Base-by-base conservation (phyloP, 2,329 filamentous ascomycete species). In the Hypomyces rosellus region DNA sequence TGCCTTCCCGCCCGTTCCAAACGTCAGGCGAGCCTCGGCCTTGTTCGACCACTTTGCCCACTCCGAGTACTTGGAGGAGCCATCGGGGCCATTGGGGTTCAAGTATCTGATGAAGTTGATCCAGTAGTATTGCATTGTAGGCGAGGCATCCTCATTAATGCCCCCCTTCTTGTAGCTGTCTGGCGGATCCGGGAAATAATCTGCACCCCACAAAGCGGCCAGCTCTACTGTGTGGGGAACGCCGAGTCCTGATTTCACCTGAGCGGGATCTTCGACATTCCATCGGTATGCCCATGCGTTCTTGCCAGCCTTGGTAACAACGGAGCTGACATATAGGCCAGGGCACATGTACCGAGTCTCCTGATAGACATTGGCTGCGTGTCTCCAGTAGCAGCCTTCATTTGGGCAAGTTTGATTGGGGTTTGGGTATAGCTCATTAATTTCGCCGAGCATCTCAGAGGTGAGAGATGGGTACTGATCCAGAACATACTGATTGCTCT, bases 81-180 rank as follows among this genome's bases (percentile, higher is more conserved):
- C 15, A 14, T 18, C n/a, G 13, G 16, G 44, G 11, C 48, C 45
- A 38, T 90, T 91, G 0, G 87, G 87, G 63, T 91, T 73, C 36
- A 81, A 74, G 0, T 72, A 73, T 22, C 78, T 69, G 53, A 91
- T 81, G 61, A 91, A 91, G 55, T 82, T 87, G 1, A 82, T 80
- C 85, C 85, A 90, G 65, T 89, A 91, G 0, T 74, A 76, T 60
- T 88, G 84, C 25, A 86, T 76, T 0, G 85, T 67, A 0, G 78
- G 72, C 1, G 86, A 74, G 5, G 86, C 80, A 0, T 62, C 61
- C 1, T 69, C 75, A 55, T 89, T 89, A 13, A 67, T 65, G 13
- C 69, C 70, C 3, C 70, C 72, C 0, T 69, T 61, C 7, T 63
- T 63, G 57, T 88, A 89, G 43, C 78, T 83, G 2, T 61, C 60